These are phyloP conservation scores for Schizosaccharomyces lindneri DNA, from an alignment of 805 yeast genomes.

Conservation along the genomic window DNA sequence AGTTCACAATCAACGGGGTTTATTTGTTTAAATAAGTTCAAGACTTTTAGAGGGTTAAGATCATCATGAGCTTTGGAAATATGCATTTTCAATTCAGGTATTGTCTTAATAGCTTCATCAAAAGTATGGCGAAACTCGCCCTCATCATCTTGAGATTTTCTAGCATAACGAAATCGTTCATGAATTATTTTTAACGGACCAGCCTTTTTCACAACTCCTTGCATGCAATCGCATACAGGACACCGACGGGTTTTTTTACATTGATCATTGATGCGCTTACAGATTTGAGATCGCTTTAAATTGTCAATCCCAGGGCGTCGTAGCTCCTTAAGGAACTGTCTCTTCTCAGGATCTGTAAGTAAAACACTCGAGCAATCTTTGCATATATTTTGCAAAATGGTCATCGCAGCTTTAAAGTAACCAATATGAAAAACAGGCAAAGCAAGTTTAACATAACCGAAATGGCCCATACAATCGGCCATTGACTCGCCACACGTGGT, in stretches of 20 bases:
- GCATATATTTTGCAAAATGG: slow-evolving; percentile 73
- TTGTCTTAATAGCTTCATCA: slow-evolving; percentile 41
- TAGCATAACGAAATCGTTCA: slow-evolving; percentile 86
- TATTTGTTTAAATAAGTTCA: slow-evolving; percentile 67
- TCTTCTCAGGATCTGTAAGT: slow-evolving; percentile 44
- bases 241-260: slow-evolving; percentile 90
- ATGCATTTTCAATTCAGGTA: slow-evolving; percentile 75
- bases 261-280: slow-evolving; percentile 67
- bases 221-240: slow-evolving; percentile 58
- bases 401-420: slow-evolving; percentile 74
- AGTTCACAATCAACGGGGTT: slow-evolving; percentile 75
- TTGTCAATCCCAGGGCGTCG: slow-evolving; percentile 77
- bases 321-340: slow-evolving; percentile 49
- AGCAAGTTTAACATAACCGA: slow-evolving; percentile 82
- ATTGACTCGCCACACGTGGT: slow-evolving; percentile 65
- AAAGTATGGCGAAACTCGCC: slow-evolving; percentile 70
- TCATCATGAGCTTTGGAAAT: slow-evolving; percentile 77
- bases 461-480: slow-evolving; percentile 71
- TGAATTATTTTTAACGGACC: slow-evolving; percentile 90
- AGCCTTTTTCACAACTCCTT: slow-evolving; percentile 94
- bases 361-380: slow-evolving; percentile 63
- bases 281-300: slow-evolving; percentile 66
- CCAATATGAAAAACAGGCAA: slow-evolving; percentile 96
- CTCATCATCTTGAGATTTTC: slow-evolving; percentile 73
- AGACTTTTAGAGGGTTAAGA: slow-evolving; percentile 71